These are phyloP conservation scores for Hibiscus trionum DNA, from an alignment of 345 rosid genomes.

Conservation along the genomic window DNA sequence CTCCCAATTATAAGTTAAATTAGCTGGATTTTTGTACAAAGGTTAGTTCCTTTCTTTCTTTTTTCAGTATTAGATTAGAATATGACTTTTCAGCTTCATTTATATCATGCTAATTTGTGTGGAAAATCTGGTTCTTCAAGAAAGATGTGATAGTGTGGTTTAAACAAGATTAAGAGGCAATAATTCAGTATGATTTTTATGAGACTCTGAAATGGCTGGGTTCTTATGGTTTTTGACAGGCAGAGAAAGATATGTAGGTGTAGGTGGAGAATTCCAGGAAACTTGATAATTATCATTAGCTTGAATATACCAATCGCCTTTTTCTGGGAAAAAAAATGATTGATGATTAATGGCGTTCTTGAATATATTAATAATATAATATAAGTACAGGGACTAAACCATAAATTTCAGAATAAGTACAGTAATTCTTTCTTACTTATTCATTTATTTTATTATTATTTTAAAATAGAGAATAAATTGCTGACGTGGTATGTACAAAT, in stretches of 20 bases:
- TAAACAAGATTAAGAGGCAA: too few species aligned
- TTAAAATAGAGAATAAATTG: too few species aligned
- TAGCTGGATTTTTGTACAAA: slow-evolving; percentile 9
- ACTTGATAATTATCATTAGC: background rate
- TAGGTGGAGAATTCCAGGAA: too few species aligned
- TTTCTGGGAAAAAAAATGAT: too few species aligned
- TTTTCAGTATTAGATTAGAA: background rate
- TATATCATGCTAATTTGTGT: background rate
- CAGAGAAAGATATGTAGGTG: background rate
- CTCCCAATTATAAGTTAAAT: slow-evolving; percentile 44
- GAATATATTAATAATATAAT: too few species aligned
- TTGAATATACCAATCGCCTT: background rate
- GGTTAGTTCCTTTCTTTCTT: slow-evolving; percentile 1
- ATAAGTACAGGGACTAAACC: too few species aligned
- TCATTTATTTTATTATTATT: too few species aligned
- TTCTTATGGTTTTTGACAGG: background rate
- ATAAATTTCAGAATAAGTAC: too few species aligned
- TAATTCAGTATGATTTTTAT: too few species aligned
- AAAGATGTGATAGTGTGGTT: background rate
- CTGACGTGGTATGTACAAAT: too few species aligned
- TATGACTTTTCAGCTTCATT: background rate
- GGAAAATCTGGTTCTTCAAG: background rate
- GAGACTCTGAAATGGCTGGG: slow-evolving; percentile 13
- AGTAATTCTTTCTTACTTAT: too few species aligned
- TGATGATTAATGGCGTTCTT: too few species aligned